Base-by-base conservation (phyloP, 1,284 basidiomycete genomes). In the Ustilago tritici region DNA sequence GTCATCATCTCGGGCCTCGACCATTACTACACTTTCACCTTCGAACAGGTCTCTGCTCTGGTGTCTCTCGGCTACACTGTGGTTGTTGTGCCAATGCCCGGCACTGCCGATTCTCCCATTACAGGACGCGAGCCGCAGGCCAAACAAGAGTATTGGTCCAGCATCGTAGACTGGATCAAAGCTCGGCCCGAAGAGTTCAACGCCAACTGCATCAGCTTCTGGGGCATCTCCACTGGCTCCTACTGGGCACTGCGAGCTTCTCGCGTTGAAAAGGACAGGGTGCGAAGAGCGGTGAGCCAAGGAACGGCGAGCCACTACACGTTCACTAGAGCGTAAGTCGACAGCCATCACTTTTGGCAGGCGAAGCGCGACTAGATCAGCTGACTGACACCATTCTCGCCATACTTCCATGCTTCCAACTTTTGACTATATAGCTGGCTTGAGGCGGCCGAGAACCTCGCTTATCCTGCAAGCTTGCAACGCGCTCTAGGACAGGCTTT, bases 1-100 rank as follows among this genome's bases (percentile, higher is more conserved):
- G 61, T 73, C 40, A 74, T 78, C 57, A 70, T 78, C 50, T 70
- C 70, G 0, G 76, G 76, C 14, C 65, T 78, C 15, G 76, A 78
- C 53, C 76, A 78, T 34, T 78, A 78, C 17, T 56, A 73, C 50
- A 78, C 70, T 11, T 70, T 46, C 50, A 64, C 62, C 61, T 61
- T 70, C 32, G 57, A 61, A 4, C 50, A 70, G 7, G 50, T 74
- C 31, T 38, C 63, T 8, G 38, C 50, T 2, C 49, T 78, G 55
- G 56, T 56, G 31, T 56, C 61, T 11, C 57, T 47, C 34, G 67
- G 67, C 11, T 61, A 36, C 19, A 43, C 68, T 8, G 69, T 61
- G 11, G 40, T 78, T 6, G 61, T 67, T 1, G 61, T 70, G 0
- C 38, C 69, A 9, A 74, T 78, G 71, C 76, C 76, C 0, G 76